Conservation (phyloP, 148 eudicot species). For the Chenopodium quinoa region DNA sequence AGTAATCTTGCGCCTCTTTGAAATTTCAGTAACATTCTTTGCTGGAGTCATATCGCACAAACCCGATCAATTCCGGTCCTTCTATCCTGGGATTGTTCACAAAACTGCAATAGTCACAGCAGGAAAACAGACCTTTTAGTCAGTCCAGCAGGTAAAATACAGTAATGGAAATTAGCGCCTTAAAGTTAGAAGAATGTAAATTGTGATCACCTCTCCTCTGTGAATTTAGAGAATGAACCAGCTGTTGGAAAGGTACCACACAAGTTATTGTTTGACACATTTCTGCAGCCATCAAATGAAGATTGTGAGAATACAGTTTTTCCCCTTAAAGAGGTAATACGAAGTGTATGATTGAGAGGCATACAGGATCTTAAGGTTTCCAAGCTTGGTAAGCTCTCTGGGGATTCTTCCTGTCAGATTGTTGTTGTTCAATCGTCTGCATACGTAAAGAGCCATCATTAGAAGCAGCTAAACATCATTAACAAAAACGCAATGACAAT, state of each 20-base stretch:
- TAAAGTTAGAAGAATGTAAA: not conserved
- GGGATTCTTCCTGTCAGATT: constrained; percentile 66
- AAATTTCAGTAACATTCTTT: constrained; percentile 49
- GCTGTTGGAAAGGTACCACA: constrained; percentile 73
- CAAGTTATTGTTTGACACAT: constrained; percentile 65
- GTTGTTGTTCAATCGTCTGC: constrained; percentile 59
- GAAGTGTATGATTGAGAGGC: constrained; percentile 4
- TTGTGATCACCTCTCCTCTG: constrained; percentile 58
- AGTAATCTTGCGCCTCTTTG: not conserved
- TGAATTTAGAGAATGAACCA: constrained; percentile 72
- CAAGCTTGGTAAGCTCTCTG: constrained; percentile 59
- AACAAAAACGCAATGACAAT: not conserved
- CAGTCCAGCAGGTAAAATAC: not conserved
- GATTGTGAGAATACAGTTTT: not conserved
- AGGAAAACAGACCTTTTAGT: not conserved
- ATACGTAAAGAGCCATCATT: not conserved
- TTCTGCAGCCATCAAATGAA: constrained; percentile 38
- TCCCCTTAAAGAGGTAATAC: not conserved
- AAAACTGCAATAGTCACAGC: constrained; percentile 43
- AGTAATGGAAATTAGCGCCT: not conserved
- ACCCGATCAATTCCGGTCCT: constrained; percentile 82
- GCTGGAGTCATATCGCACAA: constrained; percentile 53
- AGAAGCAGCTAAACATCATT: not conserved
- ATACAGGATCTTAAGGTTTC: constrained; percentile 59
- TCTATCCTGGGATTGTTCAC: constrained; percentile 61